Base-by-base conservation (phyloP, 108 stramenopile species). In the Pseudonitzschia delicatissima region DNA sequence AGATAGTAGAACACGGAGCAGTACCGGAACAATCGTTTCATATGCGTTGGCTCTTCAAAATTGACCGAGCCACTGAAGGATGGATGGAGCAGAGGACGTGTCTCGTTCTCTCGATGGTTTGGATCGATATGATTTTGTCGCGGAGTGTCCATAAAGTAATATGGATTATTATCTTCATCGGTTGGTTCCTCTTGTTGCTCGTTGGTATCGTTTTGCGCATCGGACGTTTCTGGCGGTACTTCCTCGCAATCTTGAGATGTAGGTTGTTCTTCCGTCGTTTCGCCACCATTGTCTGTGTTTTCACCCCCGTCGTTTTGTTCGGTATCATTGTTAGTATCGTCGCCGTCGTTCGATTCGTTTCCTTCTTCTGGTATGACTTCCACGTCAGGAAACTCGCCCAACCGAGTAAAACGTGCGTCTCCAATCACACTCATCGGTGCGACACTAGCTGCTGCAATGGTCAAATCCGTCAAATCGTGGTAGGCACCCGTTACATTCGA, bases 401-500 rank as follows among this genome's bases (percentile, higher is more conserved):
- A 26, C 3, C 36, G 45, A 13, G 63, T 35, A 33, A 62, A 62
- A 3, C 15, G 35, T 20, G 42, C 33, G 17, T 60, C 62, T 48
- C 28, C 74, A 66, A 44, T 71, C 44, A 47, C 18, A 34, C 13
- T 69, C 51, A 51, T 26, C 36, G 63, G 64, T 26, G 64, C 45
- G 5, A 31, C 37, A 40, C 18, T 26, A 18, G 51, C 42, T 23
- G 49, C 66, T 12, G 72, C 36, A 33, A 45, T 37, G 13, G 49
- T 45, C 21, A 60, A 47, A 17, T 57, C 60, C 15, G 59, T 82
- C 57, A 85, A 64, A 74, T 90, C 87, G 69, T 88, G 79, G 42
- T 87, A 83, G 3, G 88, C 77, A 26, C 87, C 78, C 59, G 79
- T 81, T 27, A 86, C 49, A 37, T 71, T 81, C 9, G 66, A 36